Conservation (phyloP, 768 basidiomycete genomes). For the Suillus fuscotomentosus region DNA sequence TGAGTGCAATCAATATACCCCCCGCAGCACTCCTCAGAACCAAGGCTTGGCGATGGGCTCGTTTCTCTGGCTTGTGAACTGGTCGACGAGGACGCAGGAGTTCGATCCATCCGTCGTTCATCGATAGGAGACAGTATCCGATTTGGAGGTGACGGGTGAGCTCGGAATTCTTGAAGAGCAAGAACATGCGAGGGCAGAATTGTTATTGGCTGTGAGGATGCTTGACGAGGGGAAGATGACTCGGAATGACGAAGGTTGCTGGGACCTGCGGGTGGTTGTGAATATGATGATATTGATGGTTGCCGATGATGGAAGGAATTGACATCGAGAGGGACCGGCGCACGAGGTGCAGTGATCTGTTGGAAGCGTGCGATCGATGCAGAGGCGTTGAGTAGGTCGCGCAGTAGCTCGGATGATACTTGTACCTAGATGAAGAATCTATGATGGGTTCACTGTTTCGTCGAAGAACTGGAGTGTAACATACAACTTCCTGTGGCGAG, state of each 20-base stretch:
- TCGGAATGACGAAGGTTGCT: slow-evolving; percentile 18
- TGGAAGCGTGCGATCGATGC: slow-evolving; percentile 56
- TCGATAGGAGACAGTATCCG: not conserved
- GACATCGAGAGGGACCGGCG: slow-evolving; percentile 11
- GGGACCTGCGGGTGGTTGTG: slow-evolving; percentile 10
- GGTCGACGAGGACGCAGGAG: not conserved
- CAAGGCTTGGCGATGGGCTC: slow-evolving; percentile 27
- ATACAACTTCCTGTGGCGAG: slow-evolving; percentile 27
- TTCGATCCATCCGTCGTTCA: not conserved
- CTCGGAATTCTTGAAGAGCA: not conserved
- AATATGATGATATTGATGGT: slow-evolving; percentile 7
- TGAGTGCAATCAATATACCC: slow-evolving; percentile 49
- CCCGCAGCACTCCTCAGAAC: slow-evolving; percentile 50
- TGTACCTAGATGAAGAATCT: slow-evolving; percentile 37
- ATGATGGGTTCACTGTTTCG: slow-evolving; percentile 1
- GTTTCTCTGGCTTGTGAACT: not conserved
- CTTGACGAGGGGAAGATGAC: slow-evolving; percentile 27
- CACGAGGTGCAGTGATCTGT: slow-evolving; percentile 40
- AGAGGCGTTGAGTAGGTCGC: slow-evolving; percentile 44
- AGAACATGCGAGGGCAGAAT: not conserved
- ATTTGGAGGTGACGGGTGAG: not conserved
- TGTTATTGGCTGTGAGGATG: slow-evolving; percentile 7
- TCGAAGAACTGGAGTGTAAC: slow-evolving; percentile 8
- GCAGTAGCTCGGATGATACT: slow-evolving; percentile 52
- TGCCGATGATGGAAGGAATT: not conserved